phyloP scores from a whole-genome alignment of 352 stramenopile genomes.

The Pythium grandisporangium region DNA sequence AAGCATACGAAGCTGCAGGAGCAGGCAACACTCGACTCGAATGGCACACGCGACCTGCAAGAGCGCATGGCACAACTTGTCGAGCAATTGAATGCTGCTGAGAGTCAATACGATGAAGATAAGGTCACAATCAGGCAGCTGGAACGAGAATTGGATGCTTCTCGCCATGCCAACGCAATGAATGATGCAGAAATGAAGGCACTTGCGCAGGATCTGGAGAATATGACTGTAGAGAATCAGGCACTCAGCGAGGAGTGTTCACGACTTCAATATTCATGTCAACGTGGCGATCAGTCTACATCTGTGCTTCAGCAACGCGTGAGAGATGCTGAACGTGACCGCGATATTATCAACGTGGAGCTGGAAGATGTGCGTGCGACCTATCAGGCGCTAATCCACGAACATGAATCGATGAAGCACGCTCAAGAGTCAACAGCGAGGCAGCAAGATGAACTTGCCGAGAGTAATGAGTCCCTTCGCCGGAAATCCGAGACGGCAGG shows the following conservation, averaged over 20 bases:
- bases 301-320: slow-evolving; percentile 45
- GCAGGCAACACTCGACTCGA: slow-evolving; percentile 19
- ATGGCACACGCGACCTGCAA: slow-evolving; percentile 29
- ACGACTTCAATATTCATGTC: slow-evolving; percentile 40
- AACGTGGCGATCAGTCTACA: slow-evolving; percentile 37
- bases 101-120: slow-evolving; percentile 33
- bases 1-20: slow-evolving; percentile 33
- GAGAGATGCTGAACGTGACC: slow-evolving; percentile 50
- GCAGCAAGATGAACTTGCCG: slow-evolving; percentile 43
- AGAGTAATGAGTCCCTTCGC: slow-evolving; percentile 60
- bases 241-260: slow-evolving; percentile 74
- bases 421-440: slow-evolving; percentile 39
- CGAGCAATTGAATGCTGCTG: slow-evolving; percentile 42
- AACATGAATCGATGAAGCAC: slow-evolving; percentile 63
- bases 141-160: slow-evolving; percentile 37
- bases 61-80: slow-evolving; percentile 47
- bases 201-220: slow-evolving; percentile 71
- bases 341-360: slow-evolving; percentile 66
- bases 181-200: slow-evolving; percentile 50
- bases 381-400: slow-evolving; percentile 61
- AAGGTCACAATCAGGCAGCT: slow-evolving; percentile 29
- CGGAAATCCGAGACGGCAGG: slow-evolving; percentile 42
- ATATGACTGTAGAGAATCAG: slow-evolving; percentile 86
- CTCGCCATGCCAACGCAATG: slow-evolving; percentile 60
- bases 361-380: slow-evolving; percentile 66